Evolutionary conservation across 768 basidiomycete species (phyloP), one percentile per base, ranked within the genome.

Genomic region (Calocybe cyanea): DNA sequence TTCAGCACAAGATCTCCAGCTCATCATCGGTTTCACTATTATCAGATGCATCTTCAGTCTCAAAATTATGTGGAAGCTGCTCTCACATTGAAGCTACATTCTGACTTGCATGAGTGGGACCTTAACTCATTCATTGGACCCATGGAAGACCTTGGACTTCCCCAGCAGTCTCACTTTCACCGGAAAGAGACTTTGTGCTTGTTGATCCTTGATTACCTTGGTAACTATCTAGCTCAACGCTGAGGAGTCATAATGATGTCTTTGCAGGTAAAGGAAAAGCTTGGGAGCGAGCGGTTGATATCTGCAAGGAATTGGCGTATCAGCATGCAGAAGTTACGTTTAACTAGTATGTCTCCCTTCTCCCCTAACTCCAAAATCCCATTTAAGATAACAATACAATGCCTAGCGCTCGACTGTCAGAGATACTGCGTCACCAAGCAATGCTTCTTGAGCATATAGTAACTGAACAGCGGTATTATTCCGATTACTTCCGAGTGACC

Each of bases 41-140:
- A 11, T 14, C 53, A 92, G 88, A 89, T 89, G 76, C 91, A 91
- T 59, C 69, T 92, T 1, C 84, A 87, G 66, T 83, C 87, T 13
- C 89, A 93, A 58, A 92, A 93, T 63, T 87, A 88, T 52, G 87
- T 90, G 10, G 92, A 96, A 64, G 95, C 95, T 2, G 95, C 92
- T 1, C 70, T 96, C 23, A 95, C 93, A 0, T 72, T 98, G 44
- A 95, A 94, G 61, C 63, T 97, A 19, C 95, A 98, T 61, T 89
- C 95, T 20, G 92, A 97, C 60, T 72, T 95, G 4, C 90, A 95
- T 57, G 80, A 86, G 42, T 98, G 95, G 94, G 84, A 90, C 65
- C 69, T 87, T 14, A 82, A 81, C 54, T 70, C 80, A 0, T 90
- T 90, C 50, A 82, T 92, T 33, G 80, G 83, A 0, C 87, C 92